Base-by-base conservation (phyloP, 1,139 yeast species). In the Meyerozyma sp. region DNA sequence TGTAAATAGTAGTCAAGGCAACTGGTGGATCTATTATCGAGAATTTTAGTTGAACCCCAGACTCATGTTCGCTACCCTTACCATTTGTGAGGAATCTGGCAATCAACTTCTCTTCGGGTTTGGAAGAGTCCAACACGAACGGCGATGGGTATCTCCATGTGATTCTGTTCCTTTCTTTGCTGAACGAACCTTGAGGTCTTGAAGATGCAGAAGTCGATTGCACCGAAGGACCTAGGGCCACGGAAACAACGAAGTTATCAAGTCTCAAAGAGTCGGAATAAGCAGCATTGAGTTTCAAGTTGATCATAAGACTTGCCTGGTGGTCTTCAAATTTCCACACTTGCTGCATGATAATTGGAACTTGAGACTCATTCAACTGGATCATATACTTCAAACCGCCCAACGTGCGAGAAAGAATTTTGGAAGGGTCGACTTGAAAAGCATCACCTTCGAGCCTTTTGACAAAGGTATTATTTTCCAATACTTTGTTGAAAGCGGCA, bases 181-280 rank as follows among this genome's bases (percentile, higher is more conserved):
- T 88, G 70, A 89, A 89, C 1, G 94, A 79, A 42, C 96, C 98
- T 45, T 86, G 82, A 4, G 98, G 98, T 58, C 86, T 87, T 10
- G 95, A 85, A 48, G 90, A 81, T 1, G 96, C 97, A 23, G 89
- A 76, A 1, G 75, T 66, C 3, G 84, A 73, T 23, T 81, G 77
- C 32, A 72, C 67, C 13, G 56, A 54, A 16, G 49, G 42, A 39
- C 58, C 62, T 46, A 73, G 61, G 5, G 90, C 81, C 5, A 87
- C 95, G 10, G 87, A 79, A 8, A 91, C 81, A 28, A 81, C 74
- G 42, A 90, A 70, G 54, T 84, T 85, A 21, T 78, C 73, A 46
- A 88, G 66, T 1, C 67, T 62, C 20, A 83, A 53, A 36, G 58
- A 57, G 10, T 66, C 59, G 2, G 73, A 61, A 45, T 80, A 70